Conservation (phyloP, 2,329 filamentous ascomycete species). For the Colletotrichum nymphaeae region DNA sequence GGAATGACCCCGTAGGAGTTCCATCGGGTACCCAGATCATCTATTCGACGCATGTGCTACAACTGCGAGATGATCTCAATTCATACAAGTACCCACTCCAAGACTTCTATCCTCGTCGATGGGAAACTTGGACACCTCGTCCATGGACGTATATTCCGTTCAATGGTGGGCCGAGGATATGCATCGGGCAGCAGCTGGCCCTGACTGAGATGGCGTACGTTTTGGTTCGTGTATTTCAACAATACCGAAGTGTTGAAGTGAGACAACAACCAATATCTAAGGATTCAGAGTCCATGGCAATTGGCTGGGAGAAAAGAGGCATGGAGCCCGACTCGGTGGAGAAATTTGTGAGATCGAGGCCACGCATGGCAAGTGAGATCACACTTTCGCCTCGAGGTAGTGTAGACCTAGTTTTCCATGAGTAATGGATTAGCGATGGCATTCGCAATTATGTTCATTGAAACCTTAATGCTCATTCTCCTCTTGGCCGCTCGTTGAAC, state of each 20-base stretch:
- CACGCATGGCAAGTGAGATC: neutral
- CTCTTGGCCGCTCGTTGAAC: no score
- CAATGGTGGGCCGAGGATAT: conserved; percentile 41
- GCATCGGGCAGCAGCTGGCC: conserved; percentile 69
- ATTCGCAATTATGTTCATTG: neutral
- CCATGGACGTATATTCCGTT: conserved; percentile 62
- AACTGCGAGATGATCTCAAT: neutral
- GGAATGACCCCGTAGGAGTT: conserved; percentile 61
- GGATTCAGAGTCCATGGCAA: neutral
- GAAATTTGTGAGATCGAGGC: neutral
- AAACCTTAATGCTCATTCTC: no score
- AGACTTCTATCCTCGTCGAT: neutral
- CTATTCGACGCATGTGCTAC: conserved; percentile 7
- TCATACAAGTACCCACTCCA: neutral
- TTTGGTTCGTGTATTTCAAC: neutral
- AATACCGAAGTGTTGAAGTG: neutral
- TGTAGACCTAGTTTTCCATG: neutral
- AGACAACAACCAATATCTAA: no score
- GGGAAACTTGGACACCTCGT: conserved; percentile 57
- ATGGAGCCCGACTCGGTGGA: neutral
- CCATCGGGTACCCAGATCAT: conserved; percentile 32
- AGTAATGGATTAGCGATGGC: neutral
- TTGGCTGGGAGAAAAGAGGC: neutral
- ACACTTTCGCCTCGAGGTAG: neutral
- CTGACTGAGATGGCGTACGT: conserved; percentile 65